Percentiles rank a stretch among this genome's conserved stretches.
Evolutionary conservation across 1,284 basidiomycete species (phyloP).

Genomic region (Golubevia sp.): DNA sequence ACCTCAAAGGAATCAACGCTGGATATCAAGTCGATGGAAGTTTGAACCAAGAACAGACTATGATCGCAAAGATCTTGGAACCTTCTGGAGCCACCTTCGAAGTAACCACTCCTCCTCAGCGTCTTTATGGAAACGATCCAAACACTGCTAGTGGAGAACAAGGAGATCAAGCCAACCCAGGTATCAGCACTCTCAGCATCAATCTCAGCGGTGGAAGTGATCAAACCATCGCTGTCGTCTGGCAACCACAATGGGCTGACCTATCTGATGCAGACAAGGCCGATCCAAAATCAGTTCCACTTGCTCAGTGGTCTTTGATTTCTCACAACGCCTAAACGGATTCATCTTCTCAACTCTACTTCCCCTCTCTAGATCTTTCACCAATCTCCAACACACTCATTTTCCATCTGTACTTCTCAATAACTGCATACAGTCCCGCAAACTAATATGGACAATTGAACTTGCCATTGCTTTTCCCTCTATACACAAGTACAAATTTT

Average conservation of each 20-base stretch:
- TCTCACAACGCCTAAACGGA: conserved; percentile 26
- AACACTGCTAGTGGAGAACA: conserved; percentile 16
- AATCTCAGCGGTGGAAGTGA: conserved; percentile 10
- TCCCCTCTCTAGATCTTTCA: too few species aligned
- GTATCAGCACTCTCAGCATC: conserved; percentile 47
- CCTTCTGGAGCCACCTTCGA: conserved; percentile 6
- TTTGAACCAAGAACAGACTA: conserved; percentile 18
- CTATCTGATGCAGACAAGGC: conserved; percentile 32
- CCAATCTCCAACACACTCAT: too few species aligned
- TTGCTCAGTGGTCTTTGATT: conserved; percentile 47
- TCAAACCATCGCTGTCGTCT: conserved; percentile 43
- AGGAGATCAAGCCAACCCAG: conserved; percentile 40
- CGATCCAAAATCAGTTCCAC: conserved; percentile 41
- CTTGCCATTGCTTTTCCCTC: too few species aligned
- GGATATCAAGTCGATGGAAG: conserved; percentile 13
- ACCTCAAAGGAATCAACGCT: conserved; percentile 47
- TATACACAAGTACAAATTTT: too few species aligned
- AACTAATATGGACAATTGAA: too few species aligned
- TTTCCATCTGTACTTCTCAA: too few species aligned
- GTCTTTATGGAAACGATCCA: conserved; percentile 35
- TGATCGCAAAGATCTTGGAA: conserved; percentile 41
- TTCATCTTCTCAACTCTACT: too few species aligned
- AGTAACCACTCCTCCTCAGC: conserved; percentile 17
- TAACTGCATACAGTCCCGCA: too few species aligned
- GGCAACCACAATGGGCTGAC: conserved; percentile 56